Conservation (phyloP, 139 green algal genomes). For the Chlorella sp. region DNA sequence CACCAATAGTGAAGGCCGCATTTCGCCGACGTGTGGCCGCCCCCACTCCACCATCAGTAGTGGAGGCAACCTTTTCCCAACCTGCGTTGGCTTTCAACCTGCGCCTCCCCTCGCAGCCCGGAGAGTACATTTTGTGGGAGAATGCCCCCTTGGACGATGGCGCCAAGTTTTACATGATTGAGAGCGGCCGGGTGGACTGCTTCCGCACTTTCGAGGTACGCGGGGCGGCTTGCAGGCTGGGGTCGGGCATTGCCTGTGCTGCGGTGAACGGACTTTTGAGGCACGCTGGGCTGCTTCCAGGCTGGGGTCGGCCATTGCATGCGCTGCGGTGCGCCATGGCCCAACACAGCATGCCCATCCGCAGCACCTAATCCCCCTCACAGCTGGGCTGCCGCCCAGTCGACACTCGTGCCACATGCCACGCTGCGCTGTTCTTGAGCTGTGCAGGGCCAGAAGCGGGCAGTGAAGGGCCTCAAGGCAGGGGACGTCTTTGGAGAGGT, state of each 20-base stretch:
- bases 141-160: slow-evolving; percentile 37
- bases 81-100: not conserved
- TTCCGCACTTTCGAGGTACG: slow-evolving; percentile 52
- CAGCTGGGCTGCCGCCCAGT: no score
- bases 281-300: no score
- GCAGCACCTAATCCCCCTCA: no score
- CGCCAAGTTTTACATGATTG: slow-evolving; percentile 72
- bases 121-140: slow-evolving; percentile 57
- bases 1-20: no score
- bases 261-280: no score
- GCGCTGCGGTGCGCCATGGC: no score
- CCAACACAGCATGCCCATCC: no score
- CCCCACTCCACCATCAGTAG: no score
- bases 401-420: no score
- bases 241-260: not conserved
- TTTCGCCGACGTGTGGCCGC: no score
- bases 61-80: not conserved
- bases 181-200: slow-evolving; percentile 58
- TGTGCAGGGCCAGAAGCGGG: slow-evolving; percentile 47
- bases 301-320: no score
- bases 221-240: not conserved
- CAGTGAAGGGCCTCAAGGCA: slow-evolving; percentile 42
- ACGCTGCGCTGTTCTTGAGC: not conserved
- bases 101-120: slow-evolving; percentile 20
- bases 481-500: slow-evolving; percentile 67